Percentiles rank a stretch among this genome's conserved stretches.
phyloP scores from a whole-genome alignment of 495 filamentous ascomycete species.

The Penicillium egyptiacum region DNA sequence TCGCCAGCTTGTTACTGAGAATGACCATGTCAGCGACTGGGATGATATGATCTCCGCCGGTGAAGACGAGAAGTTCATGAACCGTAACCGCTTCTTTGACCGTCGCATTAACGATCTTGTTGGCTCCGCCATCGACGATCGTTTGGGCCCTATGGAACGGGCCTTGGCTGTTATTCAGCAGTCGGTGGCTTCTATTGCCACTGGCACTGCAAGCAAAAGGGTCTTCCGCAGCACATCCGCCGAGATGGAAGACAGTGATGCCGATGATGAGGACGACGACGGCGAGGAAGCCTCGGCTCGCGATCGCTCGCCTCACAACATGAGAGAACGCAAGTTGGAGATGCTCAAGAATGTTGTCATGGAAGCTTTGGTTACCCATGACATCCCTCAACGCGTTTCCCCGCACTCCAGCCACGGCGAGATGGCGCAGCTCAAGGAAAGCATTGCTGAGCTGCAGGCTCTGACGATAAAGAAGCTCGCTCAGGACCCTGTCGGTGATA shows the following conservation, averaged over 20 bases:
- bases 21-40: slow-evolving; percentile 83
- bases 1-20: slow-evolving; percentile 64
- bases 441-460: slow-evolving; percentile 58
- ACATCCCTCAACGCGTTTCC: slow-evolving; percentile 33
- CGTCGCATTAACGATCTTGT: slow-evolving; percentile 82
- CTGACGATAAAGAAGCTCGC: slow-evolving; percentile 40
- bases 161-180: slow-evolving; percentile 73
- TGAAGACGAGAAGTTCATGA: slow-evolving; percentile 76
- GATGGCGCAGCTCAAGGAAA: slow-evolving; percentile 54
- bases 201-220: slow-evolving; percentile 38
- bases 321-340: slow-evolving; percentile 74
- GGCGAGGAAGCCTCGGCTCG: slow-evolving; percentile 44
- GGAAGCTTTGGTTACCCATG: slow-evolving; percentile 70
- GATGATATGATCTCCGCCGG: slow-evolving; percentile 78
- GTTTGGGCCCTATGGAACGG: slow-evolving; percentile 75
- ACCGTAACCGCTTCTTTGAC: slow-evolving; percentile 79
- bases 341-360: slow-evolving; percentile 77
- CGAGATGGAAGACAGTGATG: slow-evolving; percentile 76
- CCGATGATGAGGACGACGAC: slow-evolving; percentile 88
- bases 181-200: slow-evolving; percentile 54
- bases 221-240: slow-evolving; percentile 58
- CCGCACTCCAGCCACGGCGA: slow-evolving; percentile 39
- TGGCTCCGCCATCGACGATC: slow-evolving; percentile 70
- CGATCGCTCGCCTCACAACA: slow-evolving; percentile 61
- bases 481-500: slow-evolving; percentile 39